Evolutionary conservation across 371 early-diverging fungal genomes (phyloP).

Genomic region (Polyrhizophydium stewartii): DNA sequence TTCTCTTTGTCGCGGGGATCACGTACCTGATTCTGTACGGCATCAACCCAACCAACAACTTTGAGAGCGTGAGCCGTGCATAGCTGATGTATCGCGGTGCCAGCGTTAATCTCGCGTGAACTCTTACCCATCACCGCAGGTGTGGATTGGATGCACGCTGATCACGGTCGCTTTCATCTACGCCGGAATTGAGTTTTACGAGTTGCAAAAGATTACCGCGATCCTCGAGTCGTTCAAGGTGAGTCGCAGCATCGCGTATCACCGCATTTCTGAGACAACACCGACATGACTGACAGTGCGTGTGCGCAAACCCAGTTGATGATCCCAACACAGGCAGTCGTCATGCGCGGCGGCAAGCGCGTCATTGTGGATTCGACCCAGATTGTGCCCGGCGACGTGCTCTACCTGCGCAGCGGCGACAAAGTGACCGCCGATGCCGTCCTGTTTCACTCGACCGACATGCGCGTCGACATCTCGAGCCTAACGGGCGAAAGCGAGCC

Average conservation of each 20-base stretch:
- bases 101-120: background rate
- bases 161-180: constrained; percentile 39
- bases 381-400: constrained; percentile 43
- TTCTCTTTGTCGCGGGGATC: constrained; percentile 33
- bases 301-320: constrained; percentile 16
- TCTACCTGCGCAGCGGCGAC: constrained; percentile 40
- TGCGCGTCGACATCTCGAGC: constrained; percentile 43
- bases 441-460: constrained; percentile 29
- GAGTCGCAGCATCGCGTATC: background rate
- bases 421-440: constrained; percentile 49
- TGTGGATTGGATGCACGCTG: constrained; percentile 41
- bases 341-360: constrained; percentile 15
- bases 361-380: constrained; percentile 13
- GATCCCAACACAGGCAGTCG: constrained; percentile 22
- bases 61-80: constrained; percentile 28
- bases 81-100: background rate
- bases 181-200: constrained; percentile 44
- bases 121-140: constrained; percentile 31
- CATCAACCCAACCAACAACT: constrained; percentile 32
- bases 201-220: constrained; percentile 32
- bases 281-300: background rate
- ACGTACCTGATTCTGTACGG: constrained; percentile 30
- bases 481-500: constrained; percentile 52
- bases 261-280: background rate
- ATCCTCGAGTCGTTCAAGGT: constrained; percentile 38